Evolutionary conservation across 805 yeast species (phyloP).

Genomic region (Candida palmyrensis): DNA sequence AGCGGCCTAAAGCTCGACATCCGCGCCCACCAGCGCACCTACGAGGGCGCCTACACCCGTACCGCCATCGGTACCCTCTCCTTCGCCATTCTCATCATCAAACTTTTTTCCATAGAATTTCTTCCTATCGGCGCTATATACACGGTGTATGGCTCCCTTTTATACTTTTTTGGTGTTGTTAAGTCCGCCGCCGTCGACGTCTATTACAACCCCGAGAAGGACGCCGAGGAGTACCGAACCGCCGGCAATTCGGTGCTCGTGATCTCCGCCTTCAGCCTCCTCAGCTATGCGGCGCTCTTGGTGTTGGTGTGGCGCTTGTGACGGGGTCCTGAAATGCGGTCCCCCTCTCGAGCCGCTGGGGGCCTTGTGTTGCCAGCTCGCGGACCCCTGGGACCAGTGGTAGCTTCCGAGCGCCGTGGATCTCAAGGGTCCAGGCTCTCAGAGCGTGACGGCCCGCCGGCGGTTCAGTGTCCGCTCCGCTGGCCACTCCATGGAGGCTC

Average conservation of each 20-base stretch:
- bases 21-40: conserved; percentile 74
- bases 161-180: conserved; percentile 35
- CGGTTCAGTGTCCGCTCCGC: background rate
- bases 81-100: conserved; percentile 59
- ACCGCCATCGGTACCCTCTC: conserved; percentile 67
- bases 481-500: background rate
- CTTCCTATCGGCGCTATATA: conserved; percentile 63
- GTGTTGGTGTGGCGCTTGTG: conserved; percentile 44
- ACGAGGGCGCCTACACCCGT: conserved; percentile 78
- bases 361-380: background rate
- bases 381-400: background rate
- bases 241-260: conserved; percentile 58
- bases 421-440: too few species aligned
- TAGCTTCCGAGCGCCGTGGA: too few species aligned
- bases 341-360: background rate
- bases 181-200: conserved; percentile 31
- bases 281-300: conserved; percentile 47
- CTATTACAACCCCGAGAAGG: conserved; percentile 32
- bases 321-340: conserved; percentile 1
- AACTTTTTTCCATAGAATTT: conserved; percentile 59
- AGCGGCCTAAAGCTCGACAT: conserved; percentile 43
- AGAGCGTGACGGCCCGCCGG: too few species aligned
- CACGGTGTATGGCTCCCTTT: conserved; percentile 51
- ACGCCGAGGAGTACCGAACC: conserved; percentile 46
- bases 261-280: conserved; percentile 44